Conservation (phyloP, 140 eudicot genomes). For the Anethum foeniculum region DNA sequence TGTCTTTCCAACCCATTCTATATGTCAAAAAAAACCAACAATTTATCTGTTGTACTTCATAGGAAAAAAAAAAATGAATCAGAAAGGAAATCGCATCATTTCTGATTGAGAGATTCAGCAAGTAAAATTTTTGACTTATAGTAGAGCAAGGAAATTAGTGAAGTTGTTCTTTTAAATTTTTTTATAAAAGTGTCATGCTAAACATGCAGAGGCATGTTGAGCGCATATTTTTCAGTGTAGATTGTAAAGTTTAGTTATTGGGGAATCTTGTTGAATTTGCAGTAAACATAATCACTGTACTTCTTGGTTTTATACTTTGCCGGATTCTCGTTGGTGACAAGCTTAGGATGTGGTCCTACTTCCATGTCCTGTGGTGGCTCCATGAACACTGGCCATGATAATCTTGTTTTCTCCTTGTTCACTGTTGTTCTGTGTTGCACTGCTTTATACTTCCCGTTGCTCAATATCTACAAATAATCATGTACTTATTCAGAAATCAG, state of each 20-base stretch:
- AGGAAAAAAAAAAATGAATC: background rate
- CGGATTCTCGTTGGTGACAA: slow-evolving; percentile 6
- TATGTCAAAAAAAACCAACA: background rate
- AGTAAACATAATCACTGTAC: slow-evolving; percentile 2
- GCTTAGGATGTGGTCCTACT: slow-evolving; percentile 14
- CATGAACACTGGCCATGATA: slow-evolving; percentile 14
- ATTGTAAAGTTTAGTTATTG: slow-evolving; percentile 4
- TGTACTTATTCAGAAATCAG: background rate
- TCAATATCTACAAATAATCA: background rate
- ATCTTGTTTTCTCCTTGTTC: slow-evolving; percentile 13
- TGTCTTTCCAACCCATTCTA: background rate
- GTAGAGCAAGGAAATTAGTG: background rate
- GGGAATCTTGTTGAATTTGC: slow-evolving; percentile 5
- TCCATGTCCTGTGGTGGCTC: slow-evolving; percentile 8
- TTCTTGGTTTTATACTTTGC: slow-evolving; percentile 12
- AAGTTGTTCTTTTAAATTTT: background rate
- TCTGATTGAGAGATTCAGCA: background rate
- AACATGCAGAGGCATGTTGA: background rate
- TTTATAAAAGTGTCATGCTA: background rate
- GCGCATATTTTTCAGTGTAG: background rate
- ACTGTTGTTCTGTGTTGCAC: slow-evolving; percentile 12
- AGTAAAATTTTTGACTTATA: background rate
- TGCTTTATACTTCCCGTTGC: slow-evolving; percentile 12
- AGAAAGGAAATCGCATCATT: background rate
- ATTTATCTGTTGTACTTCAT: background rate